Conservation (phyloP, 2,329 filamentous ascomycete species). For the Lecanicillium sp. region DNA sequence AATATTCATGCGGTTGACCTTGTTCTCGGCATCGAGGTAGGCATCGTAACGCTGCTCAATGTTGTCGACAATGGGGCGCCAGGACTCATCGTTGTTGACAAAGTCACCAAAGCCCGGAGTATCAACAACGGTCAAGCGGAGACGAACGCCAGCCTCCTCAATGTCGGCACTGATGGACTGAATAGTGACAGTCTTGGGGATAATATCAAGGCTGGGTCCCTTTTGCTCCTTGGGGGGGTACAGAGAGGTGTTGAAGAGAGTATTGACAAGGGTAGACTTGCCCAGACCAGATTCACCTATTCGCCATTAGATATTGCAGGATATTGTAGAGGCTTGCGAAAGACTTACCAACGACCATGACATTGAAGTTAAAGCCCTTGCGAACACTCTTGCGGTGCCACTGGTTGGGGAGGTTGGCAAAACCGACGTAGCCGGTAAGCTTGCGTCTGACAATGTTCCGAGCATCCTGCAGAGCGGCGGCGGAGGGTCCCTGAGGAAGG, state of each 20-base stretch:
- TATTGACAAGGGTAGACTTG: constrained; percentile 99
- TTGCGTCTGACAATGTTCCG: constrained; percentile 97
- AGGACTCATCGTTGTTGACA: constrained; percentile 99
- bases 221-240: constrained; percentile 99
- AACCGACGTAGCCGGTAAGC: constrained; percentile 96
- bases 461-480: constrained; percentile 48
- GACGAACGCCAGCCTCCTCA: constrained; percentile 94
- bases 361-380: constrained; percentile 99
- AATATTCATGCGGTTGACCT: constrained; percentile 99
- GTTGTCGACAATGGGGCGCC: constrained; percentile 98
- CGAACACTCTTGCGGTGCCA: constrained; percentile 99
- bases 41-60: constrained; percentile 98
- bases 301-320: constrained; percentile 4
- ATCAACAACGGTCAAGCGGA: constrained; percentile 93
- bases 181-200: constrained; percentile 94
- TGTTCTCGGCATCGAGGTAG: constrained; percentile 98
- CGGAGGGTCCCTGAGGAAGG: constrained; percentile 32
- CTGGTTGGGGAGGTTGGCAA: constrained; percentile 97
- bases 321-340: neutral
- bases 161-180: constrained; percentile 95
- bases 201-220: constrained; percentile 92
- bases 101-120: constrained; percentile 98
- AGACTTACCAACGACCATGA: constrained; percentile 95
- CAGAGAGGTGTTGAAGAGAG: constrained; percentile 97
- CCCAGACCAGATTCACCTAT: constrained; percentile 96